Evolutionary conservation across 306 rosid species (phyloP).

Genomic region (Vigna unguiculata): DNA sequence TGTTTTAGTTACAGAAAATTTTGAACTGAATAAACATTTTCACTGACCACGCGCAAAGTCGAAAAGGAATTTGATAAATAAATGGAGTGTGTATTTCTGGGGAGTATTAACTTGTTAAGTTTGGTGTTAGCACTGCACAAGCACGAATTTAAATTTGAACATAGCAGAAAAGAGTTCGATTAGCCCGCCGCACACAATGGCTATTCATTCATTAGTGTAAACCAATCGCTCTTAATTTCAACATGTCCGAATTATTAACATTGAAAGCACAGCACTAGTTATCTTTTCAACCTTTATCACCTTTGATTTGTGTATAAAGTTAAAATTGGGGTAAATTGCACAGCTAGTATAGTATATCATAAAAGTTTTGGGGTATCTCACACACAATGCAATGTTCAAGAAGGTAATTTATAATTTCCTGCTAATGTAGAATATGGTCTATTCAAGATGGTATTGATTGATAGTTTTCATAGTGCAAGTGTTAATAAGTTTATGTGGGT

Average conservation of each 20-base stretch:
- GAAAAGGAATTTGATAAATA: background rate
- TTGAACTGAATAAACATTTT: slow-evolving; percentile 23
- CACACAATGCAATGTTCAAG: background rate
- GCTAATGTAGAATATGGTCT: background rate
- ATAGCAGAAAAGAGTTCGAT: background rate
- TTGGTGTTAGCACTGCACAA: slow-evolving; percentile 5
- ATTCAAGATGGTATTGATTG: slow-evolving; percentile 20
- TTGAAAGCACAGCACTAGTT: background rate
- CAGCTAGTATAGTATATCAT: slow-evolving; percentile 2
- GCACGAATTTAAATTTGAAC: slow-evolving; percentile 21
- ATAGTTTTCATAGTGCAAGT: slow-evolving; percentile 1
- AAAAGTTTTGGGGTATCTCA: slow-evolving; percentile 6
- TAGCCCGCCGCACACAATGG: background rate
- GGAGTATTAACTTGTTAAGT: background rate
- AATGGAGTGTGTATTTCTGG: slow-evolving; percentile 9
- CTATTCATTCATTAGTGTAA: background rate
- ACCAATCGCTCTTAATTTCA: slow-evolving; percentile 21
- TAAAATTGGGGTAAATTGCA: slow-evolving; percentile 9
- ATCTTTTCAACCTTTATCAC: background rate
- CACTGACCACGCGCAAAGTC: background rate
- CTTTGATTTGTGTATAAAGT: slow-evolving; percentile 15
- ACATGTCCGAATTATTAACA: background rate
- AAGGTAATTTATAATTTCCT: slow-evolving; percentile 17
- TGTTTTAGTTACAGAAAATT: slow-evolving; percentile 48
- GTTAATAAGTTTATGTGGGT: background rate